phyloP scores from a whole-genome alignment of 192 early-diverging fungal genomes.

The Podila minutissima region DNA sequence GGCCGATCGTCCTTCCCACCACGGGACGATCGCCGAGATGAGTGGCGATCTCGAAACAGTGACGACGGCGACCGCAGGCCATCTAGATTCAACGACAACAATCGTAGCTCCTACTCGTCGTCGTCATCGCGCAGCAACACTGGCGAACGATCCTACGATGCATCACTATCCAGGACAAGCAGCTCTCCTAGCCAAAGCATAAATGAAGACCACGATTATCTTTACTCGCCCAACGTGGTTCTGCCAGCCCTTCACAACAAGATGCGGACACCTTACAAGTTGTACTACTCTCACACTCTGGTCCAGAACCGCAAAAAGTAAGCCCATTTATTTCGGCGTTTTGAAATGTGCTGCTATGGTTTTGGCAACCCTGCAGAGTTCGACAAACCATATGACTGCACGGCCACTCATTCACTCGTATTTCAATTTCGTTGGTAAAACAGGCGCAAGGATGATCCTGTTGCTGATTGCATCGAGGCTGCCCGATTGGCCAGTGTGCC shows the following conservation, averaged over 20 bases:
- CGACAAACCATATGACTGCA: no score
- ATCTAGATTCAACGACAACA: not conserved
- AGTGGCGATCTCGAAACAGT: not conserved
- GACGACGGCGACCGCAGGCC: not conserved
- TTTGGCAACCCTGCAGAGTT: no score
- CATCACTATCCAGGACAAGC: not conserved
- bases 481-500: constrained; percentile 17
- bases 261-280: constrained; percentile 16
- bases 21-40: not conserved
- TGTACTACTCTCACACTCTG: constrained; percentile 18
- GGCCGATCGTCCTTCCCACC: constrained; percentile 15
- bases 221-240: constrained; percentile 49
- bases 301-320: constrained; percentile 46
- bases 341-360: not conserved
- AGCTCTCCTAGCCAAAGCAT: constrained; percentile 1
- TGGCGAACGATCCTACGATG: constrained; percentile 11
- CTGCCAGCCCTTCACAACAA: constrained; percentile 22
- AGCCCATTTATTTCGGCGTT: not conserved
- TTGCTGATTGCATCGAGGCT: constrained; percentile 22
- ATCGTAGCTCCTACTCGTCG: not conserved
- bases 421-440: not conserved
- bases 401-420: not conserved
- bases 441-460: constrained; percentile 24
- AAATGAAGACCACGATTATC: constrained; percentile 15
- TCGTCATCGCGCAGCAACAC: not conserved